Conservation (phyloP, 148 eudicot genomes). For the Suaeda aralocaspica region DNA sequence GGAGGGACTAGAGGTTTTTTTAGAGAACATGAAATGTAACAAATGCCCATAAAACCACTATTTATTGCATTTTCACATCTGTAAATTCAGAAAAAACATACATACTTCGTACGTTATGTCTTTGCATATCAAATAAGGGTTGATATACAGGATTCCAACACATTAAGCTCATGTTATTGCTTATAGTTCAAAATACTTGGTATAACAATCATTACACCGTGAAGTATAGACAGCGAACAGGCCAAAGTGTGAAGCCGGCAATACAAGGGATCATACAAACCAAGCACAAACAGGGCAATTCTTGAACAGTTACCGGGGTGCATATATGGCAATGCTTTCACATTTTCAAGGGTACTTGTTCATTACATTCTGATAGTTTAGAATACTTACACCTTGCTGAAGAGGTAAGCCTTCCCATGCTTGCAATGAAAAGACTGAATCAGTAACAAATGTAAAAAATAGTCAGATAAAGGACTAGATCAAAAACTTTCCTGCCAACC, state of each 20-base stretch:
- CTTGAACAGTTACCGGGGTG: too few species aligned
- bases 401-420: conserved; percentile 97
- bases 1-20: too few species aligned
- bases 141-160: background rate
- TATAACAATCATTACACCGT: too few species aligned
- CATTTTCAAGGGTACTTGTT: background rate
- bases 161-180: background rate
- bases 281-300: background rate
- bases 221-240: background rate
- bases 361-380: conserved; percentile 19
- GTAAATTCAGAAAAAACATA: too few species aligned
- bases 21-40: too few species aligned
- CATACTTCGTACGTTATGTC: background rate
- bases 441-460: conserved; percentile 35
- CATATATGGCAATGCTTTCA: background rate
- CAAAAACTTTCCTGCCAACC: background rate
- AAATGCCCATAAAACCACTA: too few species aligned
- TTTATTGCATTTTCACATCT: too few species aligned
- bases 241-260: background rate
- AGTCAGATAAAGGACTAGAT: conserved; percentile 26
- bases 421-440: conserved; percentile 75
- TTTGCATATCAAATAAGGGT: conserved; percentile 4
- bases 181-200: background rate
- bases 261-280: background rate
- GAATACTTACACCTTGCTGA: conserved; percentile 91